Conservation (phyloP, 1,139 yeast genomes). For the Yamadazyma diospyri region DNA sequence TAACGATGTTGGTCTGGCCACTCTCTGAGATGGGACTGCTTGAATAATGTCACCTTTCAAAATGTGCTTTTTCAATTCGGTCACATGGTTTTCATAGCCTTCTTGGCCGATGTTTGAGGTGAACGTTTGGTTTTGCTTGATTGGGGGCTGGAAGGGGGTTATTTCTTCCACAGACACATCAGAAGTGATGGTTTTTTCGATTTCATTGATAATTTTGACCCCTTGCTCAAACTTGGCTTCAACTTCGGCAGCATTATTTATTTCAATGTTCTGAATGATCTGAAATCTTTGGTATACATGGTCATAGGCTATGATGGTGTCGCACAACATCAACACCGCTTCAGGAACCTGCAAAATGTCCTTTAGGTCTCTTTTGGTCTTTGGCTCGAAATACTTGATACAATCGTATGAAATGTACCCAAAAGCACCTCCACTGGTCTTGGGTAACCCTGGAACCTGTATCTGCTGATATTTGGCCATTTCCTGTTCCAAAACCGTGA, state of each 20-base stretch:
- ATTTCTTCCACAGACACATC: slow-evolving; percentile 33
- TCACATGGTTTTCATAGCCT: slow-evolving; percentile 85
- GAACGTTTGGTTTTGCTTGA: slow-evolving; percentile 61
- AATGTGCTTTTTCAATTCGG: slow-evolving; percentile 72
- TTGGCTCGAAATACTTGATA: slow-evolving; percentile 93
- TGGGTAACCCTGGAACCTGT: slow-evolving; percentile 75
- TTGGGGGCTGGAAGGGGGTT: slow-evolving; percentile 63
- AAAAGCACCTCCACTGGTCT: slow-evolving; percentile 90
- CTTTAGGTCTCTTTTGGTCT: slow-evolving; percentile 67
- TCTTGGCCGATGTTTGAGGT: slow-evolving; percentile 88
- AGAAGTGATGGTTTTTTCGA: slow-evolving; percentile 47
- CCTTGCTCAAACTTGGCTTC: slow-evolving; percentile 56
- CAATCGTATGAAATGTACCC: slow-evolving; percentile 97
- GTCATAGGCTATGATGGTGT: slow-evolving; percentile 85
- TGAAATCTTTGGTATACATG: slow-evolving; percentile 92
- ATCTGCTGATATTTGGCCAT: slow-evolving; percentile 64
- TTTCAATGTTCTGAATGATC: slow-evolving; percentile 72
- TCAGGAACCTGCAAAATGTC: slow-evolving; percentile 87
- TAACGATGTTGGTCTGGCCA: slow-evolving; percentile 88
- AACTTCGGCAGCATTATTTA: slow-evolving; percentile 38
- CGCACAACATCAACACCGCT: slow-evolving; percentile 87
- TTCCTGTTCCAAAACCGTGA: slow-evolving; percentile 69
- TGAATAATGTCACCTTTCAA: slow-evolving; percentile 91
- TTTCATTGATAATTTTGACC: slow-evolving; percentile 48
- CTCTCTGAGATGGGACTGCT: slow-evolving; percentile 96